These are phyloP conservation scores for Posidonia australis DNA, from an alignment of 106 monocot species.

Conservation along the genomic window DNA sequence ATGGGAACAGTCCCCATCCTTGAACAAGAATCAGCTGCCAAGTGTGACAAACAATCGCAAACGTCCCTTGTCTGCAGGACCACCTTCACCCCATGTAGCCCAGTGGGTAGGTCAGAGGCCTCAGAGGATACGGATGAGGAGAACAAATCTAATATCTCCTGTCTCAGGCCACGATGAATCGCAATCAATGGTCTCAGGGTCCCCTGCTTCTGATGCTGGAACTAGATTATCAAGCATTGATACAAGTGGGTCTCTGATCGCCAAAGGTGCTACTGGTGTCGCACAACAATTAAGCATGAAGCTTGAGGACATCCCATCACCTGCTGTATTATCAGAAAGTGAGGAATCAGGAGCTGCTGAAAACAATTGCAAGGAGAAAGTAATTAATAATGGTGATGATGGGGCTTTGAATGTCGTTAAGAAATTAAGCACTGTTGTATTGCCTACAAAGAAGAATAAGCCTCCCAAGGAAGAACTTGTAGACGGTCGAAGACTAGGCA, in stretches of 20 bases:
- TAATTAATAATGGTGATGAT: constrained; percentile 46
- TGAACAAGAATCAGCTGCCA: constrained; percentile 37
- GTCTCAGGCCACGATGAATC: constrained; percentile 67
- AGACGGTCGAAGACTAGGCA: constrained; percentile 69
- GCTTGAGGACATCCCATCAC: constrained; percentile 38
- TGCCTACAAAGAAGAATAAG: constrained; percentile 64
- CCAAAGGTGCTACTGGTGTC: constrained; percentile 15
- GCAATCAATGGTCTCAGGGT: constrained; percentile 34
- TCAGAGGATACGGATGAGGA: constrained; percentile 63
- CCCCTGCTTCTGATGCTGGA: constrained; percentile 29
- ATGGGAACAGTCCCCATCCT: constrained; percentile 44
- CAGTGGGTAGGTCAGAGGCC: constrained; percentile 64
- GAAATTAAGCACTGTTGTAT: constrained; percentile 23
- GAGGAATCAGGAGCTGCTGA: constrained; percentile 57
- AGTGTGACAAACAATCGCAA: constrained; percentile 41
- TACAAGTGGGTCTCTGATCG: constrained; percentile 13
- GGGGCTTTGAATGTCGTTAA: constrained; percentile 21
- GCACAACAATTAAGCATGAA: constrained; percentile 32
- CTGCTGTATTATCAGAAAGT: constrained; percentile 54
- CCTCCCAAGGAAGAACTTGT: constrained; percentile 56
- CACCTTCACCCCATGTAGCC: constrained; percentile 58
- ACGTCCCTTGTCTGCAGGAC: constrained; percentile 31
- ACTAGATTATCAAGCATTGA: constrained; percentile 27
- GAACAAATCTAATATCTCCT: constrained; percentile 77
- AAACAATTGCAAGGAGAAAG: constrained; percentile 50